Evolutionary conservation across 495 filamentous ascomycete species (phyloP).

Genomic region (Penicillium malachiteum): DNA sequence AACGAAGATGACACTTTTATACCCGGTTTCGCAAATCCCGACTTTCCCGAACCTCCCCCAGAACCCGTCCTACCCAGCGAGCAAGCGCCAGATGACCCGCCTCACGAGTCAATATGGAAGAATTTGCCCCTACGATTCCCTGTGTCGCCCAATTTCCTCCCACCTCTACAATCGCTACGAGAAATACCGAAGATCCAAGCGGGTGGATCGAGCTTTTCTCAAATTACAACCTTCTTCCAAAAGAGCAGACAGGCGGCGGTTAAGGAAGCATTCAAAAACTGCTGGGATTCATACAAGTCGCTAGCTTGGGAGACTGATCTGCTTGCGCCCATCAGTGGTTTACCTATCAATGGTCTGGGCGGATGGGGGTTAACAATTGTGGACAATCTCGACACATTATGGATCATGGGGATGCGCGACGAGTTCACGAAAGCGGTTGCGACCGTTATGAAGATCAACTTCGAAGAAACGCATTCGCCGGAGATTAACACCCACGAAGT

Average conservation of each 20-base stretch:
- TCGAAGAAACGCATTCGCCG: slow-evolving; percentile 38
- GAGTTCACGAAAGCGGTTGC: slow-evolving; percentile 76
- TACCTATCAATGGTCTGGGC: slow-evolving; percentile 64
- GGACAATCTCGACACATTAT: slow-evolving; percentile 82
- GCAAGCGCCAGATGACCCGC: background rate
- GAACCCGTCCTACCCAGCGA: background rate
- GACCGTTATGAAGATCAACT: slow-evolving; percentile 68
- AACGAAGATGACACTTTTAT: background rate
- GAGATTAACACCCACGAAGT: slow-evolving; percentile 50
- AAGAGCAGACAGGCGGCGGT: slow-evolving; percentile 43
- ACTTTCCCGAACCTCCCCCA: background rate
- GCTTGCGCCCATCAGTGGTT: slow-evolving; percentile 57
- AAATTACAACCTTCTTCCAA: slow-evolving; percentile 3
- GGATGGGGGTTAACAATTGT: slow-evolving; percentile 83
- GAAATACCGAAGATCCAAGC: slow-evolving; percentile 10
- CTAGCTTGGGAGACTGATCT: slow-evolving; percentile 72
- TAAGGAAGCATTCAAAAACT: slow-evolving; percentile 56
- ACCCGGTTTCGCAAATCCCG: background rate
- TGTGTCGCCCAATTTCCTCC: background rate
- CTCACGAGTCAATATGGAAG: slow-evolving; percentile 8
- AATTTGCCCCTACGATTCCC: slow-evolving; percentile 14
- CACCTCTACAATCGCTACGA: slow-evolving; percentile 1
- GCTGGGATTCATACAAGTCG: slow-evolving; percentile 63
- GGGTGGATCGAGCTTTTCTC: background rate
- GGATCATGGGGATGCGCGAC: slow-evolving; percentile 79